Base-by-base conservation (phyloP, 108 stramenopile genomes). In the Nannochloropsis oceanica region DNA sequence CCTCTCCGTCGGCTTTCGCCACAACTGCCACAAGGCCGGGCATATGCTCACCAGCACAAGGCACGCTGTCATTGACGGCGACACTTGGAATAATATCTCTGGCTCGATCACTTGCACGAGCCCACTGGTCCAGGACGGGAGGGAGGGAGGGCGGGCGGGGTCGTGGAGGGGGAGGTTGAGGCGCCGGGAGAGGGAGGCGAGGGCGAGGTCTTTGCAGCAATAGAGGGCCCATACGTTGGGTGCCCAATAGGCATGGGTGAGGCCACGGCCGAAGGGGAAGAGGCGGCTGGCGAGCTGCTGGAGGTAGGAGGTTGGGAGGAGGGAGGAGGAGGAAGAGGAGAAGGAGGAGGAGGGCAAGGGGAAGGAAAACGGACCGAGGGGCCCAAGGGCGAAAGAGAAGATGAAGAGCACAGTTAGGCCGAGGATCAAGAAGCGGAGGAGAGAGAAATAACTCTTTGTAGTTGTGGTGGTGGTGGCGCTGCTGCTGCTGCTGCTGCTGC, bases 161-260 rank as follows among this genome's bases (percentile, higher is more conserved):
- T 73, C 59, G 59, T n/a, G 59, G 59, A 73, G n/a, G 59, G 8
- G 59, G 1, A 73, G 59, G 59, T 73, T 18, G 59, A 73, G 59
- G 59, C 59, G 59, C 9, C 59, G 59, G 10, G 59, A 24, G 22
- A 82, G 81, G 82, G 81, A 82, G 34, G 50, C 27, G 14, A 25
- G 13, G 44, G 22, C 59, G 7, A 73, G 59, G n/a, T 73, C 59
- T 0, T 73, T n/a, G 22, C 18, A n/a, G n/a, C 59, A 87, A 86
- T 96, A 99, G 14, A 99, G 83, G 18, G 98, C 96, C 97, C 97
- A 99, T 24, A 94, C 42, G 89, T 99, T 99, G 81, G 95, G 96
- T 12, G 98, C 97, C 98, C 98, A 99, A 85, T 99, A 99, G 44
- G 96, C 95, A 90, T 99, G 98, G 0, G 95, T 94, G 25, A 99